Base-by-base conservation (phyloP, 2,329 filamentous ascomycete species). In the Corniculantispora saksenae region DNA sequence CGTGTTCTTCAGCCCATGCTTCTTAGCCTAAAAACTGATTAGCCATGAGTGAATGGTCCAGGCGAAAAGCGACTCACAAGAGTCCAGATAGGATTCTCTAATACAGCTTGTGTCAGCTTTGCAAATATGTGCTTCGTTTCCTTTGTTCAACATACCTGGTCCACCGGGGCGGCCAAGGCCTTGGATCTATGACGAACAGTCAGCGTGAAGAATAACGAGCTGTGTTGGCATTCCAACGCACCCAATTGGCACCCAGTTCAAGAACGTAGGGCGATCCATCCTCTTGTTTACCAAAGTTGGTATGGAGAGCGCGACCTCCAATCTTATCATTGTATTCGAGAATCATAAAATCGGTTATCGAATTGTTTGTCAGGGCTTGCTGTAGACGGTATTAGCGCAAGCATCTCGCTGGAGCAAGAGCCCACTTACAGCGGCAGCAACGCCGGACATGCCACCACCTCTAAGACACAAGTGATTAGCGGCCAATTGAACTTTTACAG, bases 181-280 rank as follows among this genome's bases (percentile, higher is more conserved):
- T 72, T 66, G 65, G 8, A 66, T 63, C 64, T 66, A 29, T 38
- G 2, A n/a, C 7, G 19, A 12, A 50, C 5, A 47, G 48, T 62
- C 35, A 51, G 43, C 9, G n/a, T 23, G 17, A 3, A 23, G 21
- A 15, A 47, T 10, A 45, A 48, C 40, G 17, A 45, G 32, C 47
- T 19, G 40, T n/a, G 19, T n/a, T n/a, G n/a, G n/a, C 19, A 6
- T 25, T 15, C 50, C 13, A 29, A 38, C 76, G 72, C 0, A 82
- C 73, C 89, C 89, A 91, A 67, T 91, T 91, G 8, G 89, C 89
- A 2, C 89, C 89, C 0, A 89, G 76, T 72, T 91, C 89, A 12
- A 91, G 79, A 0, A 79, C 81, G 66, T 86, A 88, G 0, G 85
- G 82, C 0, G 81, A 77, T 0, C 86, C 86, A 43, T 84, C 77